These are phyloP conservation scores for Torulaspora pretoriensis DNA, from an alignment of 1,139 yeast species.

Conservation along the genomic window DNA sequence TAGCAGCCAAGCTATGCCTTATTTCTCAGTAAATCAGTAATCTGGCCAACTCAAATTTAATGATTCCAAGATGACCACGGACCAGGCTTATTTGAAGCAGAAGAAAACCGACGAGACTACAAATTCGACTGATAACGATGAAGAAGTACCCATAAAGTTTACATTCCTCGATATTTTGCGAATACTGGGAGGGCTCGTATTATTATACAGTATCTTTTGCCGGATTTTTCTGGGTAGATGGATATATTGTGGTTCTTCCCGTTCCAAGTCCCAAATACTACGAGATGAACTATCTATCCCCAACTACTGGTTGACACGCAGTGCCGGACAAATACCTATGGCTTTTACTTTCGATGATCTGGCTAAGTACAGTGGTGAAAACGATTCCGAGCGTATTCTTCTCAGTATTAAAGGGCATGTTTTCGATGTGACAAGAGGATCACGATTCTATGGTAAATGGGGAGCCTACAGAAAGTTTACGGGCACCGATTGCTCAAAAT, in stretches of 20 bases:
- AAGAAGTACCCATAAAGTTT: slow-evolving; percentile 14
- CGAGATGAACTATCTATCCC: slow-evolving; percentile 10
- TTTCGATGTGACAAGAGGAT: slow-evolving; percentile 26
- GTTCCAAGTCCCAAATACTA: neutral
- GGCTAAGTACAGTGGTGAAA: slow-evolving; percentile 13
- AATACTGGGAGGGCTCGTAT: slow-evolving; percentile 19
- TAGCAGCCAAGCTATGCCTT: neutral
- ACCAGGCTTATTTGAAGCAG: neutral
- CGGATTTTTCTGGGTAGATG: slow-evolving; percentile 14
- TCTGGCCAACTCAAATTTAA: neutral
- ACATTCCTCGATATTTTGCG: slow-evolving; percentile 19
- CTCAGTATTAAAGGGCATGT: slow-evolving; percentile 24
- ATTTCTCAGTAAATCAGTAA: neutral
- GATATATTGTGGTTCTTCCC: slow-evolving; percentile 3
- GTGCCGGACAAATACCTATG: slow-evolving; percentile 13
- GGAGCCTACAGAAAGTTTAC: slow-evolving; percentile 26
- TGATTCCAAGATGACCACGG: neutral
- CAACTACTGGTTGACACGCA: slow-evolving; percentile 16
- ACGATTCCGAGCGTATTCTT: slow-evolving; percentile 14
- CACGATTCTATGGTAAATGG: slow-evolving; percentile 24
- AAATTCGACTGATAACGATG: slow-evolving; percentile 5
- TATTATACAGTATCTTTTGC: slow-evolving; percentile 12
- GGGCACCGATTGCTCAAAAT: slow-evolving; percentile 26
- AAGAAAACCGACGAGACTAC: slow-evolving; percentile 12
- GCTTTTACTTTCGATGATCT: slow-evolving; percentile 19